phyloP scores from a whole-genome alignment of 2,329 filamentous ascomycete species.

The Dryadomyces sulphureus region DNA sequence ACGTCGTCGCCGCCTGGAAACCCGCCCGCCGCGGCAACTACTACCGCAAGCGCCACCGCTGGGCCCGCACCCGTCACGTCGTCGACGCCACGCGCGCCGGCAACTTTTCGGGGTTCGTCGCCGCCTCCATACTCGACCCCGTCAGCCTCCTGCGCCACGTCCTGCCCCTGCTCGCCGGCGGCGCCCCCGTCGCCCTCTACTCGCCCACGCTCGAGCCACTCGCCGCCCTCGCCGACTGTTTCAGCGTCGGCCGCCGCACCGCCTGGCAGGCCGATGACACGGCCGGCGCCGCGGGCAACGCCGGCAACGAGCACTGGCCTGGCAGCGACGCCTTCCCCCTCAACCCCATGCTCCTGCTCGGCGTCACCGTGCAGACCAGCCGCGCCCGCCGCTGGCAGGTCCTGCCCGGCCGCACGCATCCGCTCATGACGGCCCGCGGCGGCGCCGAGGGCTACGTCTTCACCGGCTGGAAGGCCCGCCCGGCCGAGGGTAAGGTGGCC shows the following conservation, averaged over 20 bases:
- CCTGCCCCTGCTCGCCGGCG: slow-evolving; percentile 69
- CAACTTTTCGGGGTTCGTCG: slow-evolving; percentile 68
- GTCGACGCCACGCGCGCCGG: slow-evolving; percentile 63
- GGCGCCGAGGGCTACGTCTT: slow-evolving; percentile 87
- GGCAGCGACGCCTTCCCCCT: slow-evolving; percentile 67
- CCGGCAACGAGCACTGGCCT: slow-evolving; percentile 32
- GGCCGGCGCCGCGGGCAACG: slow-evolving; percentile 21
- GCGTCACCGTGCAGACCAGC: slow-evolving; percentile 66
- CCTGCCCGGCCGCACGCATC: slow-evolving; percentile 79
- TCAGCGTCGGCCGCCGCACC: slow-evolving; percentile 63
- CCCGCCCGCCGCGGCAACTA: slow-evolving; percentile 71
- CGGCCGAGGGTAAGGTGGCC: slow-evolving; percentile 64
- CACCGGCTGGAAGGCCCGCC: slow-evolving; percentile 66
- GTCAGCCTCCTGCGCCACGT: slow-evolving; percentile 58
- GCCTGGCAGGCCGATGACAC: slow-evolving; percentile 39
- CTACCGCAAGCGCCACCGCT: slow-evolving; percentile 76
- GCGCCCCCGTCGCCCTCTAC: slow-evolving; percentile 76
- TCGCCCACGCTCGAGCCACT: slow-evolving; percentile 68
- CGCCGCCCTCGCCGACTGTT: slow-evolving; percentile 63
- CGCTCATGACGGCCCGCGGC: slow-evolving; percentile 77
- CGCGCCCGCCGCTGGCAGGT: slow-evolving; percentile 78
- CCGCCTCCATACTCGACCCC: slow-evolving; percentile 72
- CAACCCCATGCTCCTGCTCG: slow-evolving; percentile 73
- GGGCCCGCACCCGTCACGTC: slow-evolving; percentile 55
- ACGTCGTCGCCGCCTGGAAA: slow-evolving; percentile 57